Percentiles rank a stretch among this genome's conserved stretches.
These are phyloP conservation scores for Lotus japonicus DNA, from an alignment of 306 rosid genomes.

Conservation along the genomic window DNA sequence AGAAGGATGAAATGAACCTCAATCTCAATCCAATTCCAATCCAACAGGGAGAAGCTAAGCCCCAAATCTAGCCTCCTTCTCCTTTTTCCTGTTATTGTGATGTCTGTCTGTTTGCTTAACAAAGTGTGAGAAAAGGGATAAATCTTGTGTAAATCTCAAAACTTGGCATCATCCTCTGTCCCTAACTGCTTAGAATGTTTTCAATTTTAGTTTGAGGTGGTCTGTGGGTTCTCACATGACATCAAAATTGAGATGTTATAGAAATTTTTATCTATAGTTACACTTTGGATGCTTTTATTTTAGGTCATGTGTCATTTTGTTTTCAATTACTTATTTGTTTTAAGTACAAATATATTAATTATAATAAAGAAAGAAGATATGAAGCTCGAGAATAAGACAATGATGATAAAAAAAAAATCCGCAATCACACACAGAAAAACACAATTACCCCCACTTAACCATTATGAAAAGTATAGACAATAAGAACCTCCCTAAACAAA, in stretches of 20 bases:
- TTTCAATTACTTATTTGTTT: no score
- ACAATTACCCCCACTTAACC: no score
- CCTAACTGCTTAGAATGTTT: background rate
- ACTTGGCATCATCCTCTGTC: slow-evolving; percentile 13
- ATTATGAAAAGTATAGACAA: no score
- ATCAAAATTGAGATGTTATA: background rate
- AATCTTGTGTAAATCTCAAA: slow-evolving; percentile 3
- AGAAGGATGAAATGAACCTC: slow-evolving; percentile 8
- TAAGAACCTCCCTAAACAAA: no score
- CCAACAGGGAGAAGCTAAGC: slow-evolving; percentile 18
- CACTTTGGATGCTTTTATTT: no score
- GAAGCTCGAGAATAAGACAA: no score
- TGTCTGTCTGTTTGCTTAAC: slow-evolving; percentile 27
- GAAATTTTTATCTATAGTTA: background rate
- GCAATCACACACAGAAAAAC: no score
- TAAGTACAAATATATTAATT: no score
- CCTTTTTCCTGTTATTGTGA: slow-evolving; percentile 8
- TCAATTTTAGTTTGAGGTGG: background rate
- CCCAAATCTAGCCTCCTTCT: slow-evolving; percentile 36
- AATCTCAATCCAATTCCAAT: slow-evolving; percentile 32
- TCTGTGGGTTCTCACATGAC: slow-evolving; percentile 7
- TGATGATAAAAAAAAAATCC: no score
- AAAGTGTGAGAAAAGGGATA: slow-evolving; percentile 13
- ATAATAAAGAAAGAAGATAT: no score
- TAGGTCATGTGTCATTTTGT: no score